A percentile compares a stretch with the other conserved stretches of the same genome.
phyloP scores from a whole-genome alignment of 2,329 filamentous ascomycete genomes.

The Myriosclerotinia duriaeana region DNA sequence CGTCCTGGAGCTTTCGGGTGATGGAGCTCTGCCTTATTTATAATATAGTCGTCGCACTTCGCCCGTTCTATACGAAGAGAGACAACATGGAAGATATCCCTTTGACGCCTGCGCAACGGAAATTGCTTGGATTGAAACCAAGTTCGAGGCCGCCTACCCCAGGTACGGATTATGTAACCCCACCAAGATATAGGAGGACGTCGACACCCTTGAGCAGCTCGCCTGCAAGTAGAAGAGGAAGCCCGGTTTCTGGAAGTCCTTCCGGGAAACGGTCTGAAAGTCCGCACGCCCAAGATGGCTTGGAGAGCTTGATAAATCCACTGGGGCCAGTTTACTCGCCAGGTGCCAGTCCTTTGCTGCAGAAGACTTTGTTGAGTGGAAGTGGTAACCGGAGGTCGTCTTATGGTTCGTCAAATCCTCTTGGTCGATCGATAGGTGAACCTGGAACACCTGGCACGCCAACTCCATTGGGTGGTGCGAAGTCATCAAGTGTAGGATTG shows the following conservation, averaged over 20 bases:
- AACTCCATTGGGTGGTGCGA: constrained; percentile 61
- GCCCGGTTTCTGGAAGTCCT: constrained; percentile 44
- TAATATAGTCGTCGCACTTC: constrained; percentile 70
- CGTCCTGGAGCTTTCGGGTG: constrained; percentile 44
- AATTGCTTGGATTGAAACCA: constrained; percentile 77
- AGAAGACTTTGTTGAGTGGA: constrained; percentile 60
- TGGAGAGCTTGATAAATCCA: constrained; percentile 21
- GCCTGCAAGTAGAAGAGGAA: constrained; percentile 56
- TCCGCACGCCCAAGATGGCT: background rate
- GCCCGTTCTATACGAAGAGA: constrained; percentile 68
- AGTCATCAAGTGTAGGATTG: constrained; percentile 71
- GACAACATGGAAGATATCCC: constrained; percentile 88
- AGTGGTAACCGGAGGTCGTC: constrained; percentile 59
- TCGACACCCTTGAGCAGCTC: constrained; percentile 60
- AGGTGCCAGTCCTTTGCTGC: constrained; percentile 58
- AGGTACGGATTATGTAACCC: constrained; percentile 74
- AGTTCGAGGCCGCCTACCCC: constrained; percentile 63
- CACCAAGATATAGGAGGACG: constrained; percentile 80
- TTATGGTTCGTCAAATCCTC: constrained; percentile 57
- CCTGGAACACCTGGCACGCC: constrained; percentile 63
- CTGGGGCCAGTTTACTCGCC: constrained; percentile 53
- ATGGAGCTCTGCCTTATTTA: constrained; percentile 59
- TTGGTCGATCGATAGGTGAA: constrained; percentile 47
- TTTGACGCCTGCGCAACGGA: constrained; percentile 83
- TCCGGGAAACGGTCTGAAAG: constrained; percentile 16